Conservation (phyloP, 2,329 filamentous ascomycete species). For the Fusarium proliferatum region DNA sequence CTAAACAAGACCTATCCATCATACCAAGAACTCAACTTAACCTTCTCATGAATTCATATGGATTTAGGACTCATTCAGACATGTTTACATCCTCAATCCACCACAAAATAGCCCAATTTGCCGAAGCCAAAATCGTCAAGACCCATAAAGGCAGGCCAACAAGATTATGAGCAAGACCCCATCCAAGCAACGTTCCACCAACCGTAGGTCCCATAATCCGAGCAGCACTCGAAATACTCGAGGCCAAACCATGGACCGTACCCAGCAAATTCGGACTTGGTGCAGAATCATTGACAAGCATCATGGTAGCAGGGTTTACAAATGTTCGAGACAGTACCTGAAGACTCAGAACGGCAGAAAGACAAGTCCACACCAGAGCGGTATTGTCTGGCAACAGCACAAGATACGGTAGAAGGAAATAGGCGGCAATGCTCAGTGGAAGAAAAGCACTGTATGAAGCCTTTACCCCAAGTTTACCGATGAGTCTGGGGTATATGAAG, state of each 20-base stretch:
- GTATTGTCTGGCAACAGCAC: slow-evolving; percentile 54
- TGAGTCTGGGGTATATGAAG: slow-evolving; percentile 30
- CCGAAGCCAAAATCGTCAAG: neutral
- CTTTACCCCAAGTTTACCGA: slow-evolving; percentile 18
- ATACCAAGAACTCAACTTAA: neutral
- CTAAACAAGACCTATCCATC: accelerated
- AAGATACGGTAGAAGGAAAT: slow-evolving; percentile 75
- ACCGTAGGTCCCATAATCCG: slow-evolving; percentile 63
- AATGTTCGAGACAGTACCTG: slow-evolving; percentile 82
- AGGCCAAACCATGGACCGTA: slow-evolving; percentile 65
- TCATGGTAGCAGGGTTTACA: slow-evolving; percentile 67
- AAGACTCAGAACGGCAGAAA: slow-evolving; percentile 66
- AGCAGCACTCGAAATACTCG: slow-evolving; percentile 62
- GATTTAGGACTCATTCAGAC: neutral
- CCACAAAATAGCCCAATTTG: neutral
- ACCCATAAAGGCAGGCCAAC: slow-evolving; percentile 1
- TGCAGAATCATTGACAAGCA: slow-evolving; percentile 70
- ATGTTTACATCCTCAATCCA: slow-evolving; percentile 7
- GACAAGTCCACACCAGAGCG: neutral
- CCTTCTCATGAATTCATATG: accelerated
- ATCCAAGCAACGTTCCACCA: slow-evolving; percentile 62
- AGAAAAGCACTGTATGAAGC: slow-evolving; percentile 22
- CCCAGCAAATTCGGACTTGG: slow-evolving; percentile 69
- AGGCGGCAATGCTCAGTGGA: slow-evolving; percentile 69
- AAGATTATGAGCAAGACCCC: slow-evolving; percentile 53